phyloP scores from a whole-genome alignment of 345 rosid genomes.

The Linum usitatissimum region DNA sequence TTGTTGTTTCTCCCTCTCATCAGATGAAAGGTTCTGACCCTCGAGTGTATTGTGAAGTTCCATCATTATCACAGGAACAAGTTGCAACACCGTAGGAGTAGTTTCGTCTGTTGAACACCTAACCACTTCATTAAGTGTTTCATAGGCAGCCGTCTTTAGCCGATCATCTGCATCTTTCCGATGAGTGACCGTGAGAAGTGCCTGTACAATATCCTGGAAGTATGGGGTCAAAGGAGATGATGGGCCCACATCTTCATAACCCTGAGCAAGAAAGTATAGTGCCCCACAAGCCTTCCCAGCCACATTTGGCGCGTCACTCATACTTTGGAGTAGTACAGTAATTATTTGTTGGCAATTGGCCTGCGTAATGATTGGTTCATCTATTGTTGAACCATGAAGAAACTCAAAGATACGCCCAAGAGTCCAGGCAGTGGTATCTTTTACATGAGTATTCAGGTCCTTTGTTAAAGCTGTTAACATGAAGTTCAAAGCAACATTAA shows the following conservation, averaged over 20 bases:
- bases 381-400: slow-evolving; percentile 9
- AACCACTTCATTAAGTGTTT: slow-evolving; percentile 2
- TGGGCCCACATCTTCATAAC: slow-evolving; percentile 10
- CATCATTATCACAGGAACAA: slow-evolving; percentile 7
- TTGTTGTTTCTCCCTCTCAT: slow-evolving; percentile 2
- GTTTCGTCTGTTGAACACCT: slow-evolving; percentile 5
- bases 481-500: slow-evolving; percentile 29
- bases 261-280: slow-evolving; percentile 10
- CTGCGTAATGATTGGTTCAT: slow-evolving; percentile 1
- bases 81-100: slow-evolving; percentile 2
- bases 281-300: slow-evolving; percentile 11
- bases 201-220: slow-evolving; percentile 12
- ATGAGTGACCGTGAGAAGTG: slow-evolving; percentile 9
- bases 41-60: slow-evolving; percentile 13
- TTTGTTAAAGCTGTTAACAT: slow-evolving; percentile 2
- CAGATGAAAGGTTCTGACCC: slow-evolving; percentile 10
- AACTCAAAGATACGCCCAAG: slow-evolving; percentile 9
- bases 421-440: slow-evolving; percentile 6
- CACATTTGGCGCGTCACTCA: slow-evolving; percentile 10
- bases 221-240: slow-evolving; percentile 11
- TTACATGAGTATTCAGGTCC: slow-evolving; percentile 9
- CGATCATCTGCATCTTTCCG: slow-evolving; percentile 8
- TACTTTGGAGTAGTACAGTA: slow-evolving; percentile 10
- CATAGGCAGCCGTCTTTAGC: slow-evolving; percentile 8
- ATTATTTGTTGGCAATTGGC: slow-evolving; percentile 11